Conservation (phyloP, 768 basidiomycete species). For the Amanita jacksonii region DNA sequence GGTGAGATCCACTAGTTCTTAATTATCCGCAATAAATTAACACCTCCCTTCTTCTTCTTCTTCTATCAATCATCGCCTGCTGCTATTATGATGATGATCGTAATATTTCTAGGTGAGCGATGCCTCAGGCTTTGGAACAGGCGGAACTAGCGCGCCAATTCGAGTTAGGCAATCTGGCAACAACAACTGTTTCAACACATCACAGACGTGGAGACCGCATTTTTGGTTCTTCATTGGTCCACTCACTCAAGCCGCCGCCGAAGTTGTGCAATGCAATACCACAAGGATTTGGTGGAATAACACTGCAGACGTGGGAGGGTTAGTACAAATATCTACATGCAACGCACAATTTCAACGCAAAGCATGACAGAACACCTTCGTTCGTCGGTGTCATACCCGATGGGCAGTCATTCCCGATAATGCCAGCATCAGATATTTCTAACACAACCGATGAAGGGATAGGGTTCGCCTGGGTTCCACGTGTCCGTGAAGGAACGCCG, state of each 20-base stretch:
- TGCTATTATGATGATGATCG: too few relatives aligned
- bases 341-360: background rate
- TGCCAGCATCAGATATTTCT: constrained; percentile 30
- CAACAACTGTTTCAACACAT: constrained; percentile 49
- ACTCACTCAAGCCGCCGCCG: constrained; percentile 28
- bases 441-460: constrained; percentile 35
- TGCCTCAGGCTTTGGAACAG: constrained; percentile 45
- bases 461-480: constrained; percentile 63
- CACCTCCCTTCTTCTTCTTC: too few relatives aligned
- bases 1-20: too few relatives aligned
- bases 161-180: constrained; percentile 42
- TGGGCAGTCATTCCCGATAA: constrained; percentile 59
- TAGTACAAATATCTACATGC: constrained; percentile 10
- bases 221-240: constrained; percentile 58
- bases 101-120: constrained; percentile 23
- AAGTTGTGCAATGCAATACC: constrained; percentile 48
- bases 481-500: constrained; percentile 53
- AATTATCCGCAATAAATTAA: too few relatives aligned
- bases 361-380: constrained; percentile 36
- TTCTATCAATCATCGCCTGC: too few relatives aligned
- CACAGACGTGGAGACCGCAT: constrained; percentile 33
- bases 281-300: constrained; percentile 62
- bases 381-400: constrained; percentile 74
- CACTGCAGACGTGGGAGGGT: constrained; percentile 41
- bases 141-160: constrained; percentile 63